Percentiles rank a stretch among this genome's conserved stretches.
Conservation (phyloP, 148 eudicot genomes). For the Chenopodium album region DNA sequence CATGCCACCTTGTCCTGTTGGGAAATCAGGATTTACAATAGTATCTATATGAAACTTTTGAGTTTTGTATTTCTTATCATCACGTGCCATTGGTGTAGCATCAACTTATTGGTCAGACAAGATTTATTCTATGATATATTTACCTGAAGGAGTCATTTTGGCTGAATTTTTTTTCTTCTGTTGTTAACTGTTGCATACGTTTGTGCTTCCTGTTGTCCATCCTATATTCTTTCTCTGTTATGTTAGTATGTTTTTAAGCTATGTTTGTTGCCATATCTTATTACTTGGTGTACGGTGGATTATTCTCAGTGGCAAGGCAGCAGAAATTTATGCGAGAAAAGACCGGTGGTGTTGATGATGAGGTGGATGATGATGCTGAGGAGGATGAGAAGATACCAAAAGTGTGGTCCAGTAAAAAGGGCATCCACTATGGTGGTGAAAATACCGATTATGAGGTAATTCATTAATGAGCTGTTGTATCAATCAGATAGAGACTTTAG, state of each 20-base stretch:
- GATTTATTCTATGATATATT: not conserved
- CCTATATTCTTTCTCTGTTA: not conserved
- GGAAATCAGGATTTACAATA: not conserved
- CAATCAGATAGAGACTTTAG: not conserved
- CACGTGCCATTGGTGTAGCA: not conserved
- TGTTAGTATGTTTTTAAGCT: not conserved
- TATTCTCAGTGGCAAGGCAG: slow-evolving; percentile 55
- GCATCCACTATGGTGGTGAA: slow-evolving; percentile 39
- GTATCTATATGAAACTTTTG: not conserved
- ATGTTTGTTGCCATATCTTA: not conserved
- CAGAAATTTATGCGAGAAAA: slow-evolving; percentile 54
- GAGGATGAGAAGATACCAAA: slow-evolving; percentile 49
- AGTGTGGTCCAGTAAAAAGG: slow-evolving; percentile 52
- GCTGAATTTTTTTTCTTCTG: not conserved
- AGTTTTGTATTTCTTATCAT: not conserved
- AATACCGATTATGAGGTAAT: slow-evolving; percentile 61
- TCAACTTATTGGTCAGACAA: not conserved
- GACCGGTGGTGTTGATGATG: slow-evolving; percentile 72
- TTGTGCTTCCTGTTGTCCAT: slow-evolving; percentile 5
- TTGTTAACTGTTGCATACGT: not conserved
- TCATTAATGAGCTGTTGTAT: not conserved
- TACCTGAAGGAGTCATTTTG: not conserved
- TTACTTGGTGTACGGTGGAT: slow-evolving; percentile 8
- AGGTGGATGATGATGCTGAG: slow-evolving; percentile 58
- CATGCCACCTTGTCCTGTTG: not conserved